These are phyloP conservation scores for Zelopaecilomyces penicillatus DNA, from an alignment of 2,329 filamentous ascomycete species.

Conservation along the genomic window DNA sequence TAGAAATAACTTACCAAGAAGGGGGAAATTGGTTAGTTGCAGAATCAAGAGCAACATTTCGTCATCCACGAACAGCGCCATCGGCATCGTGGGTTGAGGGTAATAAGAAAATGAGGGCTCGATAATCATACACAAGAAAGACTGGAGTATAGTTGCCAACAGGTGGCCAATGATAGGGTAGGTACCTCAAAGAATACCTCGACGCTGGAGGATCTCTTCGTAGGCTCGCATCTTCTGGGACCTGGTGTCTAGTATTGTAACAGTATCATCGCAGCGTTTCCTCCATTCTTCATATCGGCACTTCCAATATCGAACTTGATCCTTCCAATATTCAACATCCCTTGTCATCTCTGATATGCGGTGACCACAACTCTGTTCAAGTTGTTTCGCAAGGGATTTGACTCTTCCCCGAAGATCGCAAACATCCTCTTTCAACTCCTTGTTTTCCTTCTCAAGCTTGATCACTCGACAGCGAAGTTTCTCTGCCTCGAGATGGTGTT, in stretches of 20 bases:
- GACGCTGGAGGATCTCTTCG: slow-evolving; percentile 25
- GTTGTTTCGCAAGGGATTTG: slow-evolving; percentile 25
- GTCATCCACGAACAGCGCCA: too few species aligned
- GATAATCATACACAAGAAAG: too few species aligned
- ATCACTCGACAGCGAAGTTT: slow-evolving; percentile 25
- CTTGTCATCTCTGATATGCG: slow-evolving; percentile 24
- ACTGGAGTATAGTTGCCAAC: too few species aligned
- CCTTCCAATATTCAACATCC: slow-evolving; percentile 28
- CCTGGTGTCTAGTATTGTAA: slow-evolving; percentile 20
- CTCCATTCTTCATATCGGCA: slow-evolving; percentile 19
- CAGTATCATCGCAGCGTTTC: slow-evolving; percentile 20
- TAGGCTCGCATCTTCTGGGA: slow-evolving; percentile 25
- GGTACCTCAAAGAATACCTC: slow-evolving; percentile 18
- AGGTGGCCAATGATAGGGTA: too few species aligned
- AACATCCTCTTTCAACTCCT: slow-evolving; percentile 27
- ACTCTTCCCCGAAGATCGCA: slow-evolving; percentile 25
- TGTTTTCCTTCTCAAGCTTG: slow-evolving; percentile 28
- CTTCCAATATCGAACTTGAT: slow-evolving; percentile 23
- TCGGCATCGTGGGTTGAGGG: too few species aligned
- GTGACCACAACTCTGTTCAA: slow-evolving; percentile 21
- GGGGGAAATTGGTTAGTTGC: too few species aligned
- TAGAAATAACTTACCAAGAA: too few species aligned
- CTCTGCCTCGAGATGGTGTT: slow-evolving; percentile 24
- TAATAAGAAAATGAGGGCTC: too few species aligned
- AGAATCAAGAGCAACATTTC: too few species aligned